Conservation (phyloP, 371 early-diverging fungal genomes). For the Haplosporangium sp. region DNA sequence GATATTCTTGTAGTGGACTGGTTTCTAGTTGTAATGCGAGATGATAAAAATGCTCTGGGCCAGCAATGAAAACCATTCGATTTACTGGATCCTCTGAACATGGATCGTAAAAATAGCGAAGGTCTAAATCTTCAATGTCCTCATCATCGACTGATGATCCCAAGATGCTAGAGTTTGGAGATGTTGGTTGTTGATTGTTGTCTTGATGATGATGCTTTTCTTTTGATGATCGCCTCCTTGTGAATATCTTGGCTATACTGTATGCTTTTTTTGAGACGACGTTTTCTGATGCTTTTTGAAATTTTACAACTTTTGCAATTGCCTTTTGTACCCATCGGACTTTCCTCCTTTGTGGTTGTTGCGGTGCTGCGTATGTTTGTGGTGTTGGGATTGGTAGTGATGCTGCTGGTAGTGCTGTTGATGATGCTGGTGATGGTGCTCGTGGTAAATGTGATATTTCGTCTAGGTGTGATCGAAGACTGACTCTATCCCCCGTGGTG, state of each 20-base stretch:
- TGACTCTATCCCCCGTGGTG: neutral
- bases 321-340: conserved; percentile 10
- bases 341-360: neutral
- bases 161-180: neutral
- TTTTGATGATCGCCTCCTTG: neutral
- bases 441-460: neutral
- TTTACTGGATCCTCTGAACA: conserved; percentile 28
- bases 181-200: neutral
- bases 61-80: conserved; percentile 33
- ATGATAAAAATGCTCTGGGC: conserved; percentile 52
- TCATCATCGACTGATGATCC: neutral
- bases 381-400: neutral
- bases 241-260: neutral
- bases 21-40: conserved; percentile 52
- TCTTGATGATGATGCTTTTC: neutral
- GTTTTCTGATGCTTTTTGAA: conserved; percentile 3
- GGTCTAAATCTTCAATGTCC: conserved; percentile 20
- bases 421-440: neutral
- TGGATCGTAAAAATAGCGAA: conserved; percentile 34
- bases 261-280: conserved; percentile 3
- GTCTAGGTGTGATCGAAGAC: neutral
- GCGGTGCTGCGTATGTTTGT: neutral
- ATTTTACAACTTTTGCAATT: neutral
- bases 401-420: neutral
- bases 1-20: conserved; percentile 31